Base-by-base conservation (phyloP, 2,329 filamentous ascomycete genomes). In the Aureobasidium subglaciale region DNA sequence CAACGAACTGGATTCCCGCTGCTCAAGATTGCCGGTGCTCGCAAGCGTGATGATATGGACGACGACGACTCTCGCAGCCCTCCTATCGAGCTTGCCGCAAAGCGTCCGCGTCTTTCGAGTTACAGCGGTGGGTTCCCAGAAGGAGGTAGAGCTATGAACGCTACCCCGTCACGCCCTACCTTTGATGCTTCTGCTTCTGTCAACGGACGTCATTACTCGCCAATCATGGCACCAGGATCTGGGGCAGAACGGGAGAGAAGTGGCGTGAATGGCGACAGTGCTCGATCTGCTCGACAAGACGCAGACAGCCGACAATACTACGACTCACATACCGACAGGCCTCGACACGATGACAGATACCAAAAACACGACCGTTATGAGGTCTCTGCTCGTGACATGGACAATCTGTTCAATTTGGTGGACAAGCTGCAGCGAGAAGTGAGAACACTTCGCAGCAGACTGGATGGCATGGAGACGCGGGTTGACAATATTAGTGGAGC, bases 1-100 rank as follows among this genome's bases (percentile, higher is more conserved):
- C 50, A 54, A 24, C 37, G 50, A 15, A 54, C 38, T 34, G 50
- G 50, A n/a, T 54, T 54, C 20, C 50, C 50, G 5, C 50, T 29
- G 18, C 27, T 42, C 5, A 42, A 42, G 1, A 27, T 35, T 24
- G 38, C 27, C n/a, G 27, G 38, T 16, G 38, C 35, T 13, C 50
- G 50, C 10, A 54, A 54, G 22, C 50, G 50, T 20, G 50, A 54
- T 18, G 50, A 54, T 15, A 22, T 54, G 25, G 50, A 54, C 13
- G 50, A 54, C 5, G 50, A 54, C 3, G 50, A 30, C 5, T 54
- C 38, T 27, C 29, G 25, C n/a, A 54, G 50, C 16, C 50, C 50
- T 22, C 50, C 50, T 7, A 29, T 20, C 6, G 50, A 54, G 27
- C 18, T 29, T 37, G 50, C 38, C 6, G 50, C 38, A 18, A 54